Evolutionary conservation across 1,284 basidiomycete species (phyloP), one percentile per base, ranked within the genome.

Genomic region (Leccinum insolens): DNA sequence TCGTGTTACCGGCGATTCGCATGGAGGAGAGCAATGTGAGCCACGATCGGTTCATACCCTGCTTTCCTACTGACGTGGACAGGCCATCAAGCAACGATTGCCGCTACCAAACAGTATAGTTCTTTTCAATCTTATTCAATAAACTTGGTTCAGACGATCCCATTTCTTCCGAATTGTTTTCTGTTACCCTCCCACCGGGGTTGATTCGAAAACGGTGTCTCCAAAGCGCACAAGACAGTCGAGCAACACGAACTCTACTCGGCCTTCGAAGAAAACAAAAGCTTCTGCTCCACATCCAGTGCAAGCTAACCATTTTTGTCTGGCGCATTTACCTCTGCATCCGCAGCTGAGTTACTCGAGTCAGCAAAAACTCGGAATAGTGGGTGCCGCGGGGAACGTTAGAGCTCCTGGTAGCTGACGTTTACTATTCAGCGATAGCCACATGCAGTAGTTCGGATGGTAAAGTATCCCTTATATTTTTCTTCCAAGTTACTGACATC

Each of bases 111-210:
- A 37, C 34, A 37, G 34, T 37, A 37, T 37, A 37, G 34, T 37
- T 37, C 34, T 37, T 37, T 37, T 37, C 34, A 37, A 37, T 86
- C 85, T 59, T 71, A 69, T 41, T 65, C 69, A 12, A 17, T 44
- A 8, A 37, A 37, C 34, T 17, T 20, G 39, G 25, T 37, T 41
- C 62, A 71, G 74, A 71, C 71, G 71, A 73, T 69, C 71, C 76
- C 72, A 61, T 76, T 70, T 67, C 69, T 67, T 74, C 77, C 71
- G 78, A 80, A 71, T 74, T 68, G 69, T 60, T 77, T 77, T 71
- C 75, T 78, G 68, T 72, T 68, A 71, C 72, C 65, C 70, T 70
- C 69, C 34, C 34, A 37, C 34, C 34, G 34, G 34, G 34, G 34
- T 37, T 37, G 37, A 63, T 61, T 44, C 63, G 52, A 67, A 49